These are phyloP conservation scores for Sphaerulina musiva DNA, from an alignment of 2,329 filamentous ascomycete species.

Conservation along the genomic window DNA sequence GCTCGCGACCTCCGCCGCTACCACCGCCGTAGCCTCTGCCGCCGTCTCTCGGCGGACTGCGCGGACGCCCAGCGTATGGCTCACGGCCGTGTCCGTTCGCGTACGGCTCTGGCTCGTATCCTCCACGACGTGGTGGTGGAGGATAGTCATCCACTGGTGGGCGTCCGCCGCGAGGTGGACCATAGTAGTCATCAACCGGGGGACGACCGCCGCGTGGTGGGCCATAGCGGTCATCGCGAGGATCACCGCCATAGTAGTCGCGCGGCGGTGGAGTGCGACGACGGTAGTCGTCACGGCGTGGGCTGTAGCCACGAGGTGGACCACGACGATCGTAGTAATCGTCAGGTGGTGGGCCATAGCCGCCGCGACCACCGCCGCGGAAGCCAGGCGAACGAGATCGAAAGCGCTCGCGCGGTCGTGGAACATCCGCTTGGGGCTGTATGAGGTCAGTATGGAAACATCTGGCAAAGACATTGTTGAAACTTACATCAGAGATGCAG, in stretches of 20 bases:
- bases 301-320: conserved; percentile 75
- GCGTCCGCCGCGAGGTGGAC: conserved; percentile 50
- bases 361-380: conserved; percentile 50
- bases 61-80: conserved; percentile 42
- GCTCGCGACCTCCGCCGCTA: conserved; percentile 1
- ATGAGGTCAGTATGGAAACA: conserved; percentile 12
- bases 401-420: conserved; percentile 52
- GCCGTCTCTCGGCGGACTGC: conserved; percentile 44
- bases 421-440: conserved; percentile 68
- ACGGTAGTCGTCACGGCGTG: conserved; percentile 76
- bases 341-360: conserved; percentile 55
- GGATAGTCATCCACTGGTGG: conserved; percentile 69
- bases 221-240: conserved; percentile 61
- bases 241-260: conserved; percentile 71
- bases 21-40: conserved; percentile 24
- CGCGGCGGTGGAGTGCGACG: conserved; percentile 68
- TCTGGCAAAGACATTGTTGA: neutral
- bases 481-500: conserved; percentile 74
- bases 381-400: conserved; percentile 70
- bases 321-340: conserved; percentile 74
- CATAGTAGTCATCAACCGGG: conserved; percentile 63
- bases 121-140: conserved; percentile 34
- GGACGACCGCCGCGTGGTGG: conserved; percentile 61
- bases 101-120: conserved; percentile 55
- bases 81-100: conserved; percentile 49